phyloP scores from a whole-genome alignment of 2,329 filamentous ascomycete genomes.

The Clarireedia hainanense region DNA sequence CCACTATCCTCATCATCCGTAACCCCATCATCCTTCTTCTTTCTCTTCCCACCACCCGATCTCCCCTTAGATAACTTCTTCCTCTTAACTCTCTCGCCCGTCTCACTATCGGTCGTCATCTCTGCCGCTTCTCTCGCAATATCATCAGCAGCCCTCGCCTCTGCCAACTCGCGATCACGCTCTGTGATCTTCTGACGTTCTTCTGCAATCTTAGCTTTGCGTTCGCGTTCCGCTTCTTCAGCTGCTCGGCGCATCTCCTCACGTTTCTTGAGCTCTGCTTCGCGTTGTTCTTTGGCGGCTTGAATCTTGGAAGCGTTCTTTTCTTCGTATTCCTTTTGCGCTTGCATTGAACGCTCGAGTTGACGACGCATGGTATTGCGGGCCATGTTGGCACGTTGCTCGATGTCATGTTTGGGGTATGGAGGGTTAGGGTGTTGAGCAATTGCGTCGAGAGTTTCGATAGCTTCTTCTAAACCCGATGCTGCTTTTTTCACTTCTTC shows the following conservation, averaged over 20 bases:
- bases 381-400: slow-evolving; percentile 95
- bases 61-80: slow-evolving; percentile 52
- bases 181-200: slow-evolving; percentile 77
- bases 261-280: slow-evolving; percentile 69
- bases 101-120: slow-evolving; percentile 73
- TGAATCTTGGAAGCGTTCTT: slow-evolving; percentile 84
- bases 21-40: slow-evolving; percentile 32
- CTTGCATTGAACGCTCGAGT: slow-evolving; percentile 74
- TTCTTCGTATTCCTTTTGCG: slow-evolving; percentile 85
- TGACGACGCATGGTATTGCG: slow-evolving; percentile 91
- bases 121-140: slow-evolving; percentile 63
- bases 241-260: slow-evolving; percentile 67
- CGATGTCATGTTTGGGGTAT: slow-evolving; percentile 83
- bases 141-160: slow-evolving; percentile 65
- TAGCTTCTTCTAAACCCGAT: slow-evolving; percentile 76
- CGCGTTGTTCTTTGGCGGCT: slow-evolving; percentile 69
- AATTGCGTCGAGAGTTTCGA: slow-evolving; percentile 60
- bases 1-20: slow-evolving; percentile 29
- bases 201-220: slow-evolving; percentile 73
- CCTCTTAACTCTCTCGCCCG: slow-evolving; percentile 70
- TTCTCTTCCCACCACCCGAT: slow-evolving; percentile 34
- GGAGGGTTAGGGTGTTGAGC: slow-evolving; percentile 61
- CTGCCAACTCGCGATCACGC: slow-evolving; percentile 64
- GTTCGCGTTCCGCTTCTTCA: slow-evolving; percentile 62
- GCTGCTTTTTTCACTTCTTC: slow-evolving; percentile 75